These are phyloP conservation scores for Cercophora newfieldiana DNA, from an alignment of 495 filamentous ascomycete species.

Conservation along the genomic window DNA sequence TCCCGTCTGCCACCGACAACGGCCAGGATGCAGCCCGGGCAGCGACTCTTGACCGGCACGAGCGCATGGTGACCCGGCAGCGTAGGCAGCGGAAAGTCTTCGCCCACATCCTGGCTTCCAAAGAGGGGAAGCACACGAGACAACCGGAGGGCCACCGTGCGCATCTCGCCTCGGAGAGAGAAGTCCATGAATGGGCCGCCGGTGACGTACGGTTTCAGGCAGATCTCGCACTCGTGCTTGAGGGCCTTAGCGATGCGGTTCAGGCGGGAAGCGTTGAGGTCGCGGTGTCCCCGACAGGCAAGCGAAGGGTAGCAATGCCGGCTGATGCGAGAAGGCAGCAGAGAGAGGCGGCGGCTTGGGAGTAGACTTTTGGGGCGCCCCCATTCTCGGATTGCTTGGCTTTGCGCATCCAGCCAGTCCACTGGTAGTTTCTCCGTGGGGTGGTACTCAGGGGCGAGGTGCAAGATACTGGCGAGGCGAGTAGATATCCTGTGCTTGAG, in stretches of 20 bases:
- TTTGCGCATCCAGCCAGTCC: background rate
- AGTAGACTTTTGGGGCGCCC: background rate
- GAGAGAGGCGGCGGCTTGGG: background rate
- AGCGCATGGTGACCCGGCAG: too few relatives aligned
- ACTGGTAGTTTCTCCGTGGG: background rate
- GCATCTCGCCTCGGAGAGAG: constrained; percentile 14
- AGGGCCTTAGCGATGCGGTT: background rate
- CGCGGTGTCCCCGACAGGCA: background rate
- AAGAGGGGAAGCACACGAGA: background rate
- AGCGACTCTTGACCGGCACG: constrained; percentile 33
- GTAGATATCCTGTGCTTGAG: too few relatives aligned
- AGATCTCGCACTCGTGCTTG: too few relatives aligned
- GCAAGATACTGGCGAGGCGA: background rate
- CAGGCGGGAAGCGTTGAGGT: background rate
- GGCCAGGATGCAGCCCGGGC: constrained; percentile 49
- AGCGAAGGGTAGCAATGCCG: background rate
- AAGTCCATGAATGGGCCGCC: background rate
- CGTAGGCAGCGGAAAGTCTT: too few relatives aligned
- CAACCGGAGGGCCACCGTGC: background rate
- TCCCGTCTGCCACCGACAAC: constrained; percentile 41
- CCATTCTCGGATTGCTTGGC: background rate
- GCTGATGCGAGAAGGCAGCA: background rate
- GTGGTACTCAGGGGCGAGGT: background rate
- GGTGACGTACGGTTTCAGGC: background rate
- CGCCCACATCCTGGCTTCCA: too few relatives aligned